These are phyloP conservation scores for Aspergillus steynii DNA, from an alignment of 495 filamentous ascomycete genomes.

Conservation along the genomic window DNA sequence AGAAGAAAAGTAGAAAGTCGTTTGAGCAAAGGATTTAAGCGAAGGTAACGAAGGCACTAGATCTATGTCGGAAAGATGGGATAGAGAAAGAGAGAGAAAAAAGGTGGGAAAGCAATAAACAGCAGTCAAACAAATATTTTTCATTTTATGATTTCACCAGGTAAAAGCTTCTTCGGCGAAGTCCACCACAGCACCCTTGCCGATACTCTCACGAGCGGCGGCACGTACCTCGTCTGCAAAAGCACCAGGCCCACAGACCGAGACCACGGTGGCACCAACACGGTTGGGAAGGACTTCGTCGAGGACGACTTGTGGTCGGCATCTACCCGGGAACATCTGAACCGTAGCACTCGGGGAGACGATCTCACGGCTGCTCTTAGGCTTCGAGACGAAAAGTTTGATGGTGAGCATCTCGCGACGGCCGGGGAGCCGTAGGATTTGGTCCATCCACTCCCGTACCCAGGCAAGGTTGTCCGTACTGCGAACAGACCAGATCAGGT, in stretches of 20 bases:
- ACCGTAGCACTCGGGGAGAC: slow-evolving; percentile 79
- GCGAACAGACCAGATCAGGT: slow-evolving; percentile 90
- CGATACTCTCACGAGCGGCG: slow-evolving; percentile 66
- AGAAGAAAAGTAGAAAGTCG: not conserved
- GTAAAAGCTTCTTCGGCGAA: slow-evolving; percentile 96
- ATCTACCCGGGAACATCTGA: slow-evolving; percentile 83
- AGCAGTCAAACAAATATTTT: slow-evolving; percentile 8
- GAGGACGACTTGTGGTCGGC: slow-evolving; percentile 59
- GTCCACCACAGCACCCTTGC: slow-evolving; percentile 69
- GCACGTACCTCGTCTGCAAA: slow-evolving; percentile 84
- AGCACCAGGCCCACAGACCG: slow-evolving; percentile 85
- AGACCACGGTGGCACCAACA: slow-evolving; percentile 80
- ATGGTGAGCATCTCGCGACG: slow-evolving; percentile 81
- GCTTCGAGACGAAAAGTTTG: slow-evolving; percentile 87
- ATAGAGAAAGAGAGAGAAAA: slow-evolving; percentile 7
- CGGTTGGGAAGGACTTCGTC: slow-evolving; percentile 75
- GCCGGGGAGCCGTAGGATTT: slow-evolving; percentile 80
- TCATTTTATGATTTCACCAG: slow-evolving; percentile 52
- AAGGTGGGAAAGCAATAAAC: slow-evolving; percentile 16
- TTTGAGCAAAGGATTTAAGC: not conserved
- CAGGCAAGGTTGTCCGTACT: slow-evolving; percentile 86
- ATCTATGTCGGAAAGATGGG: not conserved
- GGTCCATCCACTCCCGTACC: slow-evolving; percentile 95
- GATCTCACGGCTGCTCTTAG: slow-evolving; percentile 75
- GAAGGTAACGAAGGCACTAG: not conserved